A percentile compares a stretch with the other conserved stretches of the same genome.
Conservation (phyloP, 768 basidiomycete species). For the Leccinum imitatum region DNA sequence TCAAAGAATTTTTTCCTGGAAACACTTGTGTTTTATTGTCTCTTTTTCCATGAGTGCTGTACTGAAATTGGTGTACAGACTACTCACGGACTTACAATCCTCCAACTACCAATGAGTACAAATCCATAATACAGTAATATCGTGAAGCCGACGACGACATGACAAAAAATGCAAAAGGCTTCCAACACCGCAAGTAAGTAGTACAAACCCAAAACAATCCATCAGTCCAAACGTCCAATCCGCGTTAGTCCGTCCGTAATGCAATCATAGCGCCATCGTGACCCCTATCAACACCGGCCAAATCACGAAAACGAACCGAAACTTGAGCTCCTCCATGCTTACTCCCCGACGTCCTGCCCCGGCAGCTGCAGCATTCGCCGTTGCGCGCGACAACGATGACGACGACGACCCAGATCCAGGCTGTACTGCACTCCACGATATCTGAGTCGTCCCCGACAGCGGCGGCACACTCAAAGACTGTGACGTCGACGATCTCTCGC, state of each 20-base stretch:
- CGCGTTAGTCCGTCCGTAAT: not conserved
- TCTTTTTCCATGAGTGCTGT: no score
- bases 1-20: no score
- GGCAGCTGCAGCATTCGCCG: conserved; percentile 13
- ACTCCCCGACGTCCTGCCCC: conserved; percentile 18
- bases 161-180: not conserved
- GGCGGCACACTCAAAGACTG: conserved; percentile 6
- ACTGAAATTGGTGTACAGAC: no score
- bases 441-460: conserved; percentile 11
- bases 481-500: not conserved
- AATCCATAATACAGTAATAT: not conserved
- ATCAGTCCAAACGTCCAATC: not conserved
- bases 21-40: no score
- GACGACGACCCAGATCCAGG: not conserved
- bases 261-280: conserved; percentile 48
- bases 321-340: conserved; percentile 40
- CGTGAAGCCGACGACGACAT: not conserved
- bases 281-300: conserved; percentile 60
- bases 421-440: not conserved
- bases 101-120: not conserved
- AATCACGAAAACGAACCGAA: conserved; percentile 49
- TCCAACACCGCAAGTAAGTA: not conserved
- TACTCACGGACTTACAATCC: no score
- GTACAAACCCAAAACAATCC: not conserved
- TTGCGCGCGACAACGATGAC: conserved; percentile 6